Conservation (phyloP, 1,139 yeast genomes). For the Trichomonascaceae sp. region DNA sequence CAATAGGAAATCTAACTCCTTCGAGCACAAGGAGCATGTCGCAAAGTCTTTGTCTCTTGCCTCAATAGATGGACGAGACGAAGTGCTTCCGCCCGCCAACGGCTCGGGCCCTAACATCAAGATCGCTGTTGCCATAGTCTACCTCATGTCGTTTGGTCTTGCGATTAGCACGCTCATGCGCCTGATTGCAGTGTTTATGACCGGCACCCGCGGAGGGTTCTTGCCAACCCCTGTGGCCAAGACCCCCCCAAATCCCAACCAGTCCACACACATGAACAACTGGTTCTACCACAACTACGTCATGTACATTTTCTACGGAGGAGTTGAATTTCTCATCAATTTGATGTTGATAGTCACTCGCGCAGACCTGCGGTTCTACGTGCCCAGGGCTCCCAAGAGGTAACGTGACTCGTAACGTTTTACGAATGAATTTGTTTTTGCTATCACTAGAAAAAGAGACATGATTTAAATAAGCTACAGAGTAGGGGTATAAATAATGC, state of each 20-base stretch:
- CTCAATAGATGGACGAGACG: too few relatives aligned
- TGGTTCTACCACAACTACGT: conserved; percentile 41
- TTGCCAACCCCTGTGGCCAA: neutral
- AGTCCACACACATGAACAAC: conserved; percentile 18
- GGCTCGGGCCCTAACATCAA: conserved; percentile 1
- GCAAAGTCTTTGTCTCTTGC: too few relatives aligned
- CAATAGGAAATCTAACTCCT: too few relatives aligned
- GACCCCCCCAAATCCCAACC: neutral
- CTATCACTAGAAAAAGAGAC: too few relatives aligned
- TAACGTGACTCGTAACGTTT: neutral
- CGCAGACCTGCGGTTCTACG: conserved; percentile 63
- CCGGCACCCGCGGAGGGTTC: conserved; percentile 18
- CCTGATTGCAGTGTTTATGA: conserved; percentile 38
- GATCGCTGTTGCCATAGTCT: conserved; percentile 32
- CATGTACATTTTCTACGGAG: conserved; percentile 57
- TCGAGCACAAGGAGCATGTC: too few relatives aligned
- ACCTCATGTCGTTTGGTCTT: conserved; percentile 39
- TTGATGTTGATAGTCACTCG: conserved; percentile 46
- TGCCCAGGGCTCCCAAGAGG: conserved; percentile 30
- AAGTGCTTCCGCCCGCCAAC: neutral
- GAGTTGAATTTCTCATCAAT: conserved; percentile 44
- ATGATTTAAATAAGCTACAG: too few relatives aligned
- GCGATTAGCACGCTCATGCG: conserved; percentile 45
- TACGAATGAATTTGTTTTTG: neutral
- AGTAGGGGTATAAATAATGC: too few relatives aligned